Evolutionary conservation across 805 yeast genomes (phyloP).

Genomic region (Ogataea populi-albae): DNA sequence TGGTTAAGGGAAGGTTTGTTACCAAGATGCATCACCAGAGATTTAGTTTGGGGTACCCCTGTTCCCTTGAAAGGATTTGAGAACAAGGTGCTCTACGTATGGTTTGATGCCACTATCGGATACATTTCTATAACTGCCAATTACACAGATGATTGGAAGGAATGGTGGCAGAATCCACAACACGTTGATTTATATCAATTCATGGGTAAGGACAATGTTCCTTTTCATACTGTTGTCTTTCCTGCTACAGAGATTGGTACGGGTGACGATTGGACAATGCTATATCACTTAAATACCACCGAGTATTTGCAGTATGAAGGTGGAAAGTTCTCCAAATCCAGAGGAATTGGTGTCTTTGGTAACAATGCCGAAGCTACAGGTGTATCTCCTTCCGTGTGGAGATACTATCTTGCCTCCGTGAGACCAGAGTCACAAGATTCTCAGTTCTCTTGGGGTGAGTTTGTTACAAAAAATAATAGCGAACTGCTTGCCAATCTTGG

Average conservation of each 20-base stretch:
- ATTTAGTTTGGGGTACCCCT: constrained; percentile 97
- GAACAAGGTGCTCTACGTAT: constrained; percentile 91
- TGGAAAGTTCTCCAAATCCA: constrained; percentile 97
- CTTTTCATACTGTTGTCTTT: constrained; percentile 98
- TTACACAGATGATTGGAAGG: constrained; percentile 75
- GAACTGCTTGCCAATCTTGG: constrained; percentile 95
- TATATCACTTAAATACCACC: constrained; percentile 88
- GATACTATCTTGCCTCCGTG: constrained; percentile 88
- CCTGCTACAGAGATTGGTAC: constrained; percentile 93
- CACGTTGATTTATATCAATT: constrained; percentile 87
- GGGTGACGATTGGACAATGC: constrained; percentile 80
- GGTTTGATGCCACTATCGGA: constrained; percentile 99
- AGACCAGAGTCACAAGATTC: constrained; percentile 97
- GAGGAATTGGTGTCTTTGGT: constrained; percentile 98
- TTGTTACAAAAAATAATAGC: constrained; percentile 88
- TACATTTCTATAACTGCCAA: constrained; percentile 95
- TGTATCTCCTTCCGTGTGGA: constrained; percentile 90
- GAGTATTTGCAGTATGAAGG: constrained; percentile 97
- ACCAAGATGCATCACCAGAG: constrained; percentile 97
- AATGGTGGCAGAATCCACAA: constrained; percentile 96
- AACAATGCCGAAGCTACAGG: constrained; percentile 95
- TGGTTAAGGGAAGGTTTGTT: constrained; percentile 93
- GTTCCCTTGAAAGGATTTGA: constrained; percentile 86
- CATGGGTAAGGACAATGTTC: constrained; percentile 99
- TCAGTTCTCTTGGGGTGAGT: constrained; percentile 96